phyloP scores from a whole-genome alignment of 495 filamentous ascomycete genomes.

The Parachaetomium inaequale region DNA sequence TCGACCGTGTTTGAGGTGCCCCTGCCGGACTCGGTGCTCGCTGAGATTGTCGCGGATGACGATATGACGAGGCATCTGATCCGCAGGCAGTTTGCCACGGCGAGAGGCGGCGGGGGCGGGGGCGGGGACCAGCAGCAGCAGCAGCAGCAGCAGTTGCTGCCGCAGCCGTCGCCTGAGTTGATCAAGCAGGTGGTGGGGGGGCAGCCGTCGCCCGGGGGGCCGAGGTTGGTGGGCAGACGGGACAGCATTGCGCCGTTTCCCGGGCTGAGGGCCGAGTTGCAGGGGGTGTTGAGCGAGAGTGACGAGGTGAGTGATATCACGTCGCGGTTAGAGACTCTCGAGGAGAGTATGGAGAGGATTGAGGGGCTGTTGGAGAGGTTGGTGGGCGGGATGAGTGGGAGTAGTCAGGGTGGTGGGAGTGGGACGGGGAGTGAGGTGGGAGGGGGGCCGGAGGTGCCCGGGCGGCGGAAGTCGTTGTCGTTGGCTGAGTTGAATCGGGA shows the following conservation, averaged over 20 bases:
- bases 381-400: slow-evolving; percentile 15
- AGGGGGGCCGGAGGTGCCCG: background rate
- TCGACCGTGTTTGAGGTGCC: slow-evolving; percentile 64
- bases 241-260: slow-evolving; percentile 48
- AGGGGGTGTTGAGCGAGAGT: slow-evolving; percentile 37
- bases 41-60: slow-evolving; percentile 54
- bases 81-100: slow-evolving; percentile 38
- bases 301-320: slow-evolving; percentile 36
- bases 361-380: slow-evolving; percentile 37
- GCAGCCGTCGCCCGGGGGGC: background rate
- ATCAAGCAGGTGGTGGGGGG: background rate
- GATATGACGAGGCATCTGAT: slow-evolving; percentile 49
- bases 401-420: slow-evolving; percentile 1
- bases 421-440: background rate
- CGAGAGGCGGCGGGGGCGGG: background rate
- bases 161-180: background rate
- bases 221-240: slow-evolving; percentile 31
- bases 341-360: slow-evolving; percentile 38
- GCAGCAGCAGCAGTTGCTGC: background rate
- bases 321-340: slow-evolving; percentile 36
- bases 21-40: slow-evolving; percentile 56
- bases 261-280: slow-evolving; percentile 36
- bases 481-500: slow-evolving; percentile 17
- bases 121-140: background rate
- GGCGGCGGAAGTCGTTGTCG: slow-evolving; percentile 12